Evolutionary conservation across 768 basidiomycete species (phyloP).

Genomic region (Ramaria sp.): DNA sequence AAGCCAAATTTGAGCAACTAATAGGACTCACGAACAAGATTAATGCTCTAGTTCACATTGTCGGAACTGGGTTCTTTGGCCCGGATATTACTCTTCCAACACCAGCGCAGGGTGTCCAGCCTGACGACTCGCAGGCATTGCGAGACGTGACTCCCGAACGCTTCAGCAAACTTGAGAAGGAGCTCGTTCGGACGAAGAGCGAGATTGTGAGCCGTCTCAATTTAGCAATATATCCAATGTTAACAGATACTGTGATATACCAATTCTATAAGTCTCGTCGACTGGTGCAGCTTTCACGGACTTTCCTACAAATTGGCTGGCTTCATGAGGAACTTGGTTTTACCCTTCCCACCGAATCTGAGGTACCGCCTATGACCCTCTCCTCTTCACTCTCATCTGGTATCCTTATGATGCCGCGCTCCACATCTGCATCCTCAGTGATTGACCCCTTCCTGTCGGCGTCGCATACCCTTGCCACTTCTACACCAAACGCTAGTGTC

Average conservation of each 20-base stretch:
- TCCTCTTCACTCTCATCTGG: conserved; percentile 4
- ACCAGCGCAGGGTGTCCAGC: conserved; percentile 31
- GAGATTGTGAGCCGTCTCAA: conserved; percentile 52
- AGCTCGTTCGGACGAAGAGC: conserved; percentile 74
- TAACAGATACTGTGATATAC: neutral
- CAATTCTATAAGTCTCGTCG: conserved; percentile 46
- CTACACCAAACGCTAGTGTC: neutral
- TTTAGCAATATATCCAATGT: neutral
- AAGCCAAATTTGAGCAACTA: conserved; percentile 69
- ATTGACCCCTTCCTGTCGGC: conserved; percentile 1
- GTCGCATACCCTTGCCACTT: neutral
- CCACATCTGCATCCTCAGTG: neutral
- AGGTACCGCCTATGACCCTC: conserved; percentile 10
- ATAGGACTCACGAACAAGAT: conserved; percentile 61
- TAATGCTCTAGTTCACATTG: conserved; percentile 42
- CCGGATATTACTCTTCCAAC: conserved; percentile 43
- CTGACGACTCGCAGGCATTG: conserved; percentile 29
- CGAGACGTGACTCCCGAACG: conserved; percentile 74
- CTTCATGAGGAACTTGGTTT: conserved; percentile 77
- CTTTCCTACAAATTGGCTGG: conserved; percentile 73
- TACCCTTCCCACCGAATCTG: conserved; percentile 33
- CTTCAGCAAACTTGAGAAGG: conserved; percentile 73
- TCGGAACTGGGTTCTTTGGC: conserved; percentile 49
- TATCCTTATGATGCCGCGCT: conserved; percentile 19
- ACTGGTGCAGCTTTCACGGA: conserved; percentile 46